A percentile compares a stretch with the other conserved stretches of the same genome.
phyloP scores from a whole-genome alignment of 805 yeast species.

The Candida maris region DNA sequence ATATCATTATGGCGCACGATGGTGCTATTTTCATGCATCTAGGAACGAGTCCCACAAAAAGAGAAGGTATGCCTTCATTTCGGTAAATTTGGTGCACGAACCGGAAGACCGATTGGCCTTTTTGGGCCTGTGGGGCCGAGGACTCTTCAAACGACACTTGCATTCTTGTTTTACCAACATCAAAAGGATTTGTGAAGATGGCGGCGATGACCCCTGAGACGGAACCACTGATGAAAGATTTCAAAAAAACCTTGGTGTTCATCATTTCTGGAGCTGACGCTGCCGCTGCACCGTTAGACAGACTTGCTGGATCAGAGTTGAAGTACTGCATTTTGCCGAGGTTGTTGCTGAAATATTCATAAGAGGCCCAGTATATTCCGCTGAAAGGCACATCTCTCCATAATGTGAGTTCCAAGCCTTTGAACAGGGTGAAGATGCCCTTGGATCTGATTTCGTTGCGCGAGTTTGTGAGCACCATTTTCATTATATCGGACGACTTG shows the following conservation, averaged over 20 bases:
- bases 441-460: conserved; percentile 41
- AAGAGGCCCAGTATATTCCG: conserved; percentile 90
- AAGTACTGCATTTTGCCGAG: conserved; percentile 26
- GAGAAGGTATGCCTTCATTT: conserved; percentile 74
- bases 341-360: conserved; percentile 48
- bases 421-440: conserved; percentile 69
- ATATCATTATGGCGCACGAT: conserved; percentile 97
- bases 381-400: conserved; percentile 98
- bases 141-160: conserved; percentile 54
- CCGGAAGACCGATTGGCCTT: conserved; percentile 57
- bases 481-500: conserved; percentile 41
- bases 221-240: conserved; percentile 79
- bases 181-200: conserved; percentile 86
- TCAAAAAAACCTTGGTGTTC: conserved; percentile 42
- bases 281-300: conserved; percentile 3
- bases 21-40: conserved; percentile 91
- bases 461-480: conserved; percentile 37
- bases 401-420: conserved; percentile 80
- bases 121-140: conserved; percentile 11
- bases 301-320: conserved; percentile 27
- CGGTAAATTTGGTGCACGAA: conserved; percentile 60
- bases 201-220: conserved; percentile 85
- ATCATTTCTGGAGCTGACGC: conserved; percentile 1
- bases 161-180: conserved; percentile 91
- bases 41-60: conserved; percentile 86